Evolutionary conservation across 495 filamentous ascomycete species (phyloP), one percentile per base, ranked within the genome.

Genomic region (Aspergillus conjunctus): DNA sequence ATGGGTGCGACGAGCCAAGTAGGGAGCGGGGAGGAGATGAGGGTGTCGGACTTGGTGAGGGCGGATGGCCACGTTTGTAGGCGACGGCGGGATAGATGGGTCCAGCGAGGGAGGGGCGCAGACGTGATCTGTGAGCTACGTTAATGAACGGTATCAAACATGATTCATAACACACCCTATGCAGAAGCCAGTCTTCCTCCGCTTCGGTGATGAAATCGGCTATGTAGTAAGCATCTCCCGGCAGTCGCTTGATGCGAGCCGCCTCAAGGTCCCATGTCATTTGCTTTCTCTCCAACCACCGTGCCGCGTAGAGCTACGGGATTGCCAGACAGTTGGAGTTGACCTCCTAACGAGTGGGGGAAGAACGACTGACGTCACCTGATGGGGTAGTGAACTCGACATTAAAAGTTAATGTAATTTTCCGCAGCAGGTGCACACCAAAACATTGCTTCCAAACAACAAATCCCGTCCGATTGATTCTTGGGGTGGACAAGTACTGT

Each of bases 61-160:
- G 90, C 81, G 1, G 90, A 92, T 0, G 94, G 94, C 82, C 91
- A 91, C 0, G 91, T 90, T 79, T 97, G 94, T 1, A 98, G 86
- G 44, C 94, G 87, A 49, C 94, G 91, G 68, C 90, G 91, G 7
- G 87, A 83, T 50, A 98, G 87, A 18, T 87, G 80, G 31, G 89
- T 91, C 94, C 94, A 98, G 69, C 86, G 83, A 41, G 91, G 89
- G 34, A 86, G 86, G 33, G 91, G 89, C 0, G 85, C 88, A 32
- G 69, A 67, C 53, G 66, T 69, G 59, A 83, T 78, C 78, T 81
- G 41, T 7, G 1, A 48, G 10, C 18, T 11, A 21, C 3, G 15
- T 11, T 7, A 17, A 26, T 26, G 26, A 26, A 26, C 2, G 2
- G 5, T 5, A 26, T 26, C 26, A 26, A 26, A 26, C 5, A 5